phyloP scores from a whole-genome alignment of 441 rosid species.

The Populus tomentosa region DNA sequence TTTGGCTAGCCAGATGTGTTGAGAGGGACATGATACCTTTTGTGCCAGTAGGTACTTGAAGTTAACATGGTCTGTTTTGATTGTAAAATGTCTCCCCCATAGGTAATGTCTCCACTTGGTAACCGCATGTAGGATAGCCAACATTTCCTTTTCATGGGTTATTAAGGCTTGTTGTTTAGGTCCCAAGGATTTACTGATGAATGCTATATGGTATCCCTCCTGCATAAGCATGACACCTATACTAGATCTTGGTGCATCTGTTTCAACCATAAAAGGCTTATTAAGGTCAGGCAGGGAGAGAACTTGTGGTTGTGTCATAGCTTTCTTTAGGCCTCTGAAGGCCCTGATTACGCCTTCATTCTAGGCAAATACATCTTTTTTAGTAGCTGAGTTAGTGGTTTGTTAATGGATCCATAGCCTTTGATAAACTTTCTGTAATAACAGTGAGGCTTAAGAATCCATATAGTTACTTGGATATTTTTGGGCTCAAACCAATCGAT shows the following conservation, averaged over 20 bases:
- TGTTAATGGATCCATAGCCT: background rate
- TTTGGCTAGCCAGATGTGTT: background rate
- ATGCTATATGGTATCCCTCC: background rate
- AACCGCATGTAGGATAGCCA: background rate
- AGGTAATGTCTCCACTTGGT: conserved; percentile 6
- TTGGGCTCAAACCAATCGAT: too few relatives aligned
- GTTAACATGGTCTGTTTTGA: background rate
- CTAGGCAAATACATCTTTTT: background rate
- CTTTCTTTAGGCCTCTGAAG: background rate
- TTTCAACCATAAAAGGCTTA: background rate
- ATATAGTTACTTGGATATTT: too few relatives aligned
- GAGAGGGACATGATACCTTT: background rate
- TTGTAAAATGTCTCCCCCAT: background rate
- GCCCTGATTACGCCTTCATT: rapidly evolving
- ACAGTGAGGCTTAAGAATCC: too few relatives aligned
- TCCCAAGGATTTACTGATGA: background rate
- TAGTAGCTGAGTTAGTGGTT: background rate
- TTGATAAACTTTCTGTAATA: background rate
- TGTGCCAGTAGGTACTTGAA: background rate
- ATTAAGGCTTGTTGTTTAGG: background rate
- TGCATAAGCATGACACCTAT: background rate
- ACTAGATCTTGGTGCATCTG: background rate
- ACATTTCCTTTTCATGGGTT: background rate
- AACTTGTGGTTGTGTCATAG: background rate
- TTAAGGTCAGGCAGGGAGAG: background rate